Evolutionary conservation across 2,329 filamentous ascomycete genomes (phyloP), one percentile per base, ranked within the genome.

Genomic region (Alternaria sp.): DNA sequence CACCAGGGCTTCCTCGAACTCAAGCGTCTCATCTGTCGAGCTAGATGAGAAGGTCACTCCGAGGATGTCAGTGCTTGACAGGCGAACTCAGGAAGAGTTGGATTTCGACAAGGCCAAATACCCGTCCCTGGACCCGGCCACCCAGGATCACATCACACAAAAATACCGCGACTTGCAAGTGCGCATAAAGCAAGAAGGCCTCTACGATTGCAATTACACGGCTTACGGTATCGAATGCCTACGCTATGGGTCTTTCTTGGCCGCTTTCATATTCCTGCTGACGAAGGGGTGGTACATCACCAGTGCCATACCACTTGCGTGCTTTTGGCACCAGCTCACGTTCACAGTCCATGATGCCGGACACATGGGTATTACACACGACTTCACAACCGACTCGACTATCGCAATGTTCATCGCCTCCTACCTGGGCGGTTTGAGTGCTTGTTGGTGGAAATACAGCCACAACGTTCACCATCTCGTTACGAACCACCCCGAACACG

Each of bases 381-480:
- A 90, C 77, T 98, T 95, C 78, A 89, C 92, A 54, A 81, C 89
- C 41, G 96, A 99, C 79, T 91, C 91, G 2, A 85, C 91, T 53
- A 93, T 99, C 66, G 95, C 93, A 53, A 97, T 98, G 75, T 82
- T 97, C 68, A 91, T 97, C 73, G 94, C 94, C 57, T 92, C 97
- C 78, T 98, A 91, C 72, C 83, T 96, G 20, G 96, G 96, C 41
- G 96, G 96, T 0, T 82, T 99, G 33, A 97, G 93, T 25, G 82
- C 97, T 58, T 93, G 95, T 47, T 99, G 96, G 96, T 99, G 96
- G 95, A 98, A 98, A 82, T 87, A 89, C 65, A 97, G 90, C 78
- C 95, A 98, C 81, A 98, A 98, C 75, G 94, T 97, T 9, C 95
- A 98, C 78, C 95, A 98, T 76, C 94, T 98, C 71, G 91, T 98